Evolutionary conservation across 2,329 filamentous ascomycete genomes (phyloP).

Genomic region (Thielaviopsis punctulata): DNA sequence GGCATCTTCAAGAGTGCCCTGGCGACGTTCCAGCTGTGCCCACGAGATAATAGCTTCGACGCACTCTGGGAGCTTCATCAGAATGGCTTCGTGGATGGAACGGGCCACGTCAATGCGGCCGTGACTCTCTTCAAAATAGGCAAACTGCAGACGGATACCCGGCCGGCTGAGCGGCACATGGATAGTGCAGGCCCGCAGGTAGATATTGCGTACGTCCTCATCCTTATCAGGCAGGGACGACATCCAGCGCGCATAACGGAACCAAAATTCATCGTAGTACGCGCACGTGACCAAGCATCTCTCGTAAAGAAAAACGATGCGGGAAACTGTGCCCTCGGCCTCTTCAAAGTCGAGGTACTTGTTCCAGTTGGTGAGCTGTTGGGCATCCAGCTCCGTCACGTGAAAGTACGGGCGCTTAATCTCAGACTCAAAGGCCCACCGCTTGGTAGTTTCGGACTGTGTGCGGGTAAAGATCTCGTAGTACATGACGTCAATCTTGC

Average conservation of each 20-base stretch:
- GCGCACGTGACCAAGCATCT: slow-evolving; percentile 83
- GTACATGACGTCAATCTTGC: slow-evolving; percentile 63
- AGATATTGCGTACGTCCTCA: slow-evolving; percentile 83
- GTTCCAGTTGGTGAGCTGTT: slow-evolving; percentile 76
- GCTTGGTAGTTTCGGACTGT: slow-evolving; percentile 74
- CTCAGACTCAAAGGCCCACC: slow-evolving; percentile 88
- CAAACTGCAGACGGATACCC: slow-evolving; percentile 73
- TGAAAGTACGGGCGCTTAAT: slow-evolving; percentile 96
- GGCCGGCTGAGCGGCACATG: slow-evolving; percentile 79
- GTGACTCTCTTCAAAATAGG: slow-evolving; percentile 81
- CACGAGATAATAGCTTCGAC: slow-evolving; percentile 77
- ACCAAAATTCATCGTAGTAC: slow-evolving; percentile 95
- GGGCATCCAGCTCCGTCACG: slow-evolving; percentile 76
- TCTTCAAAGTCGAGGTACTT: slow-evolving; percentile 97
- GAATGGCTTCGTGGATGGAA: slow-evolving; percentile 69
- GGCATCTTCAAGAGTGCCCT: slow-evolving; percentile 67
- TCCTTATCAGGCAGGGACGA: slow-evolving; percentile 60
- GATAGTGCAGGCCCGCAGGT: slow-evolving; percentile 66
- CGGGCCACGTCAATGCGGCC: slow-evolving; percentile 61
- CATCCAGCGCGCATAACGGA: slow-evolving; percentile 96
- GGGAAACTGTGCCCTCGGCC: slow-evolving; percentile 55
- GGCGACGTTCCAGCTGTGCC: slow-evolving; percentile 72
- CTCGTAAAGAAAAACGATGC: slow-evolving; percentile 77
- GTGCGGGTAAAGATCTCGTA: slow-evolving; percentile 67
- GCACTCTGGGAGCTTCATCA: slow-evolving; percentile 60